phyloP scores from a whole-genome alignment of 2,329 filamentous ascomycete species.

The Beauveria brongniartii region DNA sequence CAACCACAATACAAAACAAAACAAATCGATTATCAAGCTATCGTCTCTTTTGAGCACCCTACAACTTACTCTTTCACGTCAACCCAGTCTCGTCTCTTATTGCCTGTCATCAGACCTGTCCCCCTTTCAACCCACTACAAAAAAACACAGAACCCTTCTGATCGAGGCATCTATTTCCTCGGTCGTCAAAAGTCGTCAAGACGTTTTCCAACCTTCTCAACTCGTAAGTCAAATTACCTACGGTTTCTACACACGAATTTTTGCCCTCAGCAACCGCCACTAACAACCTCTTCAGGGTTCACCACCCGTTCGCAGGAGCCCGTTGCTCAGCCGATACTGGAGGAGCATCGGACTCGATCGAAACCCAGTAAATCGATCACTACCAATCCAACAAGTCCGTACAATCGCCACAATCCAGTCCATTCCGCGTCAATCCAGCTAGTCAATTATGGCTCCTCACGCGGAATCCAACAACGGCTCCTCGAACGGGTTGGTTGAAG shows the following conservation, averaged over 20 bases:
- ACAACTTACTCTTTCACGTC: neutral
- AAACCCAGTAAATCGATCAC: conserved; percentile 44
- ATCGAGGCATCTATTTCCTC: conserved; percentile 44
- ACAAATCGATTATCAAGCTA: neutral
- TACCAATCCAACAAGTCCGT: conserved; percentile 14
- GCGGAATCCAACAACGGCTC: conserved; percentile 54
- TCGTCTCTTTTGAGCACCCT: neutral
- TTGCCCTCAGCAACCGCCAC: neutral
- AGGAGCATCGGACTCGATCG: conserved; percentile 64
- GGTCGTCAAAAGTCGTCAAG: conserved; percentile 64
- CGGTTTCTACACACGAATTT: too few relatives aligned
- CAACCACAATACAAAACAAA: conserved; percentile 11
- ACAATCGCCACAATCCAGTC: conserved; percentile 16
- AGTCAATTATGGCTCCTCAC: conserved; percentile 80
- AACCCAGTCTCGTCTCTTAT: conserved; percentile 1
- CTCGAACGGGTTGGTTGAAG: conserved; percentile 52
- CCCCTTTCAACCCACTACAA: neutral
- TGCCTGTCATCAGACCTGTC: neutral
- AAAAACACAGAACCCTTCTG: conserved; percentile 19
- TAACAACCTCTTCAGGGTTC: conserved; percentile 49
- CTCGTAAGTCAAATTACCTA: conserved; percentile 58
- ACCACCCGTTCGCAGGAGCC: conserved; percentile 95
- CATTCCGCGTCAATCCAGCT: conserved; percentile 17
- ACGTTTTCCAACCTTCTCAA: conserved; percentile 98
- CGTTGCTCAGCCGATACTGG: conserved; percentile 86